phyloP scores from a whole-genome alignment of 768 basidiomycete species.

The Pleurotus giganteus region DNA sequence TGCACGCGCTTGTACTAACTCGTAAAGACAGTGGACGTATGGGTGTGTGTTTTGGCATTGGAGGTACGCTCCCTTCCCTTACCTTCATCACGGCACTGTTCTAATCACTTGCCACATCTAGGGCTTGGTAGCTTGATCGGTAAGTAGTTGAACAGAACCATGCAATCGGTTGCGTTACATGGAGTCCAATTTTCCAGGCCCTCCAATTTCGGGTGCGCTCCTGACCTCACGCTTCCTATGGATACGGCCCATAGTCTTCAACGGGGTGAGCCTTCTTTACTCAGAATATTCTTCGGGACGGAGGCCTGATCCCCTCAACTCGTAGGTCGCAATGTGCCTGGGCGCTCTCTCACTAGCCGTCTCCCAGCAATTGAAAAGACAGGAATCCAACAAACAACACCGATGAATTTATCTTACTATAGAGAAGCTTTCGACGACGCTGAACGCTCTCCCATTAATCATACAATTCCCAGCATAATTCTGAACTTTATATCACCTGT shows the following conservation, averaged over 20 bases:
- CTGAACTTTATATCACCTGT: no score
- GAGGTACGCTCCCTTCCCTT: neutral
- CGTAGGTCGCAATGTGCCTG: neutral
- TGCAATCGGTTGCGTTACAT: neutral
- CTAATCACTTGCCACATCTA: constrained; percentile 12
- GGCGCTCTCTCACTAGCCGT: neutral
- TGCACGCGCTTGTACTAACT: constrained; percentile 48
- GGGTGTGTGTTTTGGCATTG: constrained; percentile 3
- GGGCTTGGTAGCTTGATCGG: constrained; percentile 41
- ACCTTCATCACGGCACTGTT: neutral
- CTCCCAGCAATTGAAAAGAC: neutral
- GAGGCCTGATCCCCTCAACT: neutral
- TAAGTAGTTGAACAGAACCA: constrained; percentile 11
- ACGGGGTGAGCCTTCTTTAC: constrained; percentile 26
- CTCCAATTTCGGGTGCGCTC: constrained; percentile 57
- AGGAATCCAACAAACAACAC: neutral
- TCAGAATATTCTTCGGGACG: neutral
- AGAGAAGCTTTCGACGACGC: no score
- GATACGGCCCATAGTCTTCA: constrained; percentile 58
- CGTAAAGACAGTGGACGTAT: constrained; percentile 32
- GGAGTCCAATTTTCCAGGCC: constrained; percentile 29
- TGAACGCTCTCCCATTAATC: no score
- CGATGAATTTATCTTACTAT: no score
- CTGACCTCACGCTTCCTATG: constrained; percentile 50
- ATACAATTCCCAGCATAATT: no score